phyloP scores from a whole-genome alignment of 352 stramenopile genomes.

The Globisporangium irregulare region DNA sequence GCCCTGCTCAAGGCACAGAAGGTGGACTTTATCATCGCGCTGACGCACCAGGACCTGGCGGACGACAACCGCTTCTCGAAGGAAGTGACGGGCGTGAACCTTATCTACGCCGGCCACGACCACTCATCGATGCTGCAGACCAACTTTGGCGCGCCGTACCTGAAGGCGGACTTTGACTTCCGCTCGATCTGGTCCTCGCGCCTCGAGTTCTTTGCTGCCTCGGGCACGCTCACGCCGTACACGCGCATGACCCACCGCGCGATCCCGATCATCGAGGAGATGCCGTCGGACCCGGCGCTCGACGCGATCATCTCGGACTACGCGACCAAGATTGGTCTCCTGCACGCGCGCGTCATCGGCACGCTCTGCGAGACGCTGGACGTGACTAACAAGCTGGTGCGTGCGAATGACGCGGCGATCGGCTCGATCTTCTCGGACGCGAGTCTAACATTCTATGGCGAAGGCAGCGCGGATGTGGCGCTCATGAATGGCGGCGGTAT shows the following conservation, averaged over 20 bases:
- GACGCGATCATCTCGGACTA: constrained; percentile 70
- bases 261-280: constrained; percentile 57
- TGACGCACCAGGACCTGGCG: constrained; percentile 64
- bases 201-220: constrained; percentile 54
- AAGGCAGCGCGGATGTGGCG: constrained; percentile 14
- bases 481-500: constrained; percentile 27
- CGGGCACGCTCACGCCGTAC: constrained; percentile 22
- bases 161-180: constrained; percentile 77
- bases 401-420: constrained; percentile 47
- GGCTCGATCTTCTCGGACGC: constrained; percentile 48
- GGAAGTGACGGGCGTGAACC: constrained; percentile 53
- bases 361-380: constrained; percentile 56
- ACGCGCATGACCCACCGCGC: constrained; percentile 52
- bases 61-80: constrained; percentile 71
- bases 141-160: constrained; percentile 60
- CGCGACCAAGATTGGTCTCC: constrained; percentile 35
- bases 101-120: constrained; percentile 73
- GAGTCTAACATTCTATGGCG: constrained; percentile 16
- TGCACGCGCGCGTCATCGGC: constrained; percentile 54
- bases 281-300: constrained; percentile 48
- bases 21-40: constrained; percentile 68
- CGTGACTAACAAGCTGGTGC: constrained; percentile 49
- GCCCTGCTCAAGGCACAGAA: constrained; percentile 30
- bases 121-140: constrained; percentile 71
- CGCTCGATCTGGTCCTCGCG: constrained; percentile 62